Evolutionary conservation across 2,329 filamentous ascomycete genomes (phyloP).

Genomic region (Pezicula rhizophila): DNA sequence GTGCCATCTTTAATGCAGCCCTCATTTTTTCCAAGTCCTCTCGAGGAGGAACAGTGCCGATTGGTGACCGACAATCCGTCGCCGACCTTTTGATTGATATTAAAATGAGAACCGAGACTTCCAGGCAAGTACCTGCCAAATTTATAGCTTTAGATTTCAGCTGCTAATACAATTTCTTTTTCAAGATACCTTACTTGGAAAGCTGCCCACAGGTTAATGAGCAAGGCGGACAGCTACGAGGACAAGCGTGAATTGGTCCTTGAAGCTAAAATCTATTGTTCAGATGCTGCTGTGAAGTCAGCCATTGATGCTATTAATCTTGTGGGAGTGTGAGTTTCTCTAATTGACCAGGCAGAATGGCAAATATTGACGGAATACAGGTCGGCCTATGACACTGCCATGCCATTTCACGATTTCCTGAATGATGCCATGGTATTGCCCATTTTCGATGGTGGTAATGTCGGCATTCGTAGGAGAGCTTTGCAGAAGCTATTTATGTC

Average conservation of each 20-base stretch:
- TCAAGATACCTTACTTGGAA: conserved; percentile 44
- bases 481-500: conserved; percentile 39
- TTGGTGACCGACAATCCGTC: conserved; percentile 43
- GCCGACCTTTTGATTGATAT: conserved; percentile 45
- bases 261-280: conserved; percentile 45
- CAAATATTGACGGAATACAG: conserved; percentile 2
- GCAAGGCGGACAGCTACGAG: conserved; percentile 27
- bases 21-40: conserved; percentile 41
- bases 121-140: background rate
- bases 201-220: conserved; percentile 34
- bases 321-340: conserved; percentile 39
- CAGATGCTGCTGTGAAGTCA: conserved; percentile 41
- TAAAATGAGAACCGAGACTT: conserved; percentile 46
- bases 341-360: background rate
- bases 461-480: conserved; percentile 43
- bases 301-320: conserved; percentile 44
- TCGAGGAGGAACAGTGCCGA: conserved; percentile 36
- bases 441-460: conserved; percentile 48
- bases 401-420: conserved; percentile 32
- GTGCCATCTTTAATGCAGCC: conserved; percentile 45
- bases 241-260: conserved; percentile 39
- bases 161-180: conserved; percentile 11
- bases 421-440: conserved; percentile 40
- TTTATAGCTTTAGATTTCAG: background rate
- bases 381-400: background rate